Conservation (phyloP, 139 green algal genomes). For the Auxenochlorella pyrenoidosa region DNA sequence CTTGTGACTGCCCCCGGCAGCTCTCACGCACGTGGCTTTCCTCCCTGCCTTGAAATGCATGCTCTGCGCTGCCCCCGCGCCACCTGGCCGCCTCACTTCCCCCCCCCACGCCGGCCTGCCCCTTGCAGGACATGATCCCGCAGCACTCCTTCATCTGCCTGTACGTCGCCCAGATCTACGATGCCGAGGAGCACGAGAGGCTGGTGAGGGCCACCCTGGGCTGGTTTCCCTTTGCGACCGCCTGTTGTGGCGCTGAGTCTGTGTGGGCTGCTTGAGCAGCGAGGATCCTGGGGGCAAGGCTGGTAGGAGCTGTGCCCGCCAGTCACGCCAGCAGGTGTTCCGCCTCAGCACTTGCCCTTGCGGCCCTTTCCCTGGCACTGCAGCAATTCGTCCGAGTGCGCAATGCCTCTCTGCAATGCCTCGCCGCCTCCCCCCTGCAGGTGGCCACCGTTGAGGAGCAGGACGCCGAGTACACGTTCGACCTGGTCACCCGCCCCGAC, state of each 20-base stretch:
- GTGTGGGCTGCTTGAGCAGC: too few species aligned
- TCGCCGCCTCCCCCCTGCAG: too few species aligned
- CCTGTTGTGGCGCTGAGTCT: neutral
- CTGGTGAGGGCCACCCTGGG: neutral
- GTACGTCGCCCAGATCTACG: conserved; percentile 46
- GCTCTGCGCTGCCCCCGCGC: too few species aligned
- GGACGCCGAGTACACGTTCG: conserved; percentile 43
- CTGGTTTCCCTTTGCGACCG: too few species aligned
- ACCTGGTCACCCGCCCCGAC: conserved; percentile 35
- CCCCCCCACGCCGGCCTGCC: neutral
- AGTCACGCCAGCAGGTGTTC: neutral
- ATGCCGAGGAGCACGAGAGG: conserved; percentile 29
- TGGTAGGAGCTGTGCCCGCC: too few species aligned
- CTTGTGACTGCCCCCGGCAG: too few species aligned
- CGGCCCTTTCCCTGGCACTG: too few species aligned
- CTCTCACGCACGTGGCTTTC: too few species aligned
- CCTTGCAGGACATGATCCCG: conserved; percentile 55
- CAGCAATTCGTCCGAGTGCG: too few species aligned
- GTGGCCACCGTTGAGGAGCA: conserved; percentile 32
- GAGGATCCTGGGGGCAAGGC: too few species aligned
- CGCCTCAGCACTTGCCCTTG: too few species aligned
- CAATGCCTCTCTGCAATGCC: too few species aligned
- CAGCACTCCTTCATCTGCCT: conserved; percentile 44
- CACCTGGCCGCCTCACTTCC: neutral
- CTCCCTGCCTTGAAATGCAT: neutral